Conservation (phyloP, 352 stramenopile species). For the Phytophthora rubi region DNA sequence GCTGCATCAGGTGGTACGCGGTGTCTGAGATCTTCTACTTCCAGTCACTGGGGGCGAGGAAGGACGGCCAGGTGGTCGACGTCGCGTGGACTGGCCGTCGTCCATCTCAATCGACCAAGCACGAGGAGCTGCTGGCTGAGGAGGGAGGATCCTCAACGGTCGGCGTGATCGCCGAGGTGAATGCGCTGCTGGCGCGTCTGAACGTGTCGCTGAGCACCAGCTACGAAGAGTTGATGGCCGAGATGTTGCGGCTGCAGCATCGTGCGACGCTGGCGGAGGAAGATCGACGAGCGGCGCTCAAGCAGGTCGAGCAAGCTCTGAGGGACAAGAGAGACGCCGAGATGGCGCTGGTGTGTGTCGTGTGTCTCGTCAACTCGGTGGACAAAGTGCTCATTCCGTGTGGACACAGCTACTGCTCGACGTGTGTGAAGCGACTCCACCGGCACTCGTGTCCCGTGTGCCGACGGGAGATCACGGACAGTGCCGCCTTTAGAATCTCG, state of each 20-base stretch:
- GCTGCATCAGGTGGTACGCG: conserved; percentile 46
- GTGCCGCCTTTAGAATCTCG: conserved; percentile 48
- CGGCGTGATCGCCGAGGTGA: conserved; percentile 51
- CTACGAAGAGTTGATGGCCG: conserved; percentile 53
- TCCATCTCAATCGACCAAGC: not conserved
- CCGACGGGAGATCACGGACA: conserved; percentile 42
- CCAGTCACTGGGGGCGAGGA: conserved; percentile 23
- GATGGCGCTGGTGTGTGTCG: conserved; percentile 58
- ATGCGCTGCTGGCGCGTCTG: conserved; percentile 48
- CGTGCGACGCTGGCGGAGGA: conserved; percentile 49
- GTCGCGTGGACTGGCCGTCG: not conserved
- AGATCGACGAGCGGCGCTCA: conserved; percentile 37
- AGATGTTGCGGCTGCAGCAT: conserved; percentile 52
- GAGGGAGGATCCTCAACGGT: conserved; percentile 7
- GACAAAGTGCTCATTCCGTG: conserved; percentile 65
- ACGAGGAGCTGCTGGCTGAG: conserved; percentile 5
- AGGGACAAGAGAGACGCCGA: conserved; percentile 57
- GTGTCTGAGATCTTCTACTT: conserved; percentile 64
- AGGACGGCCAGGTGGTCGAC: not conserved
- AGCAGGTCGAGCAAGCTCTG: conserved; percentile 47
- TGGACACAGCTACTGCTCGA: conserved; percentile 64
- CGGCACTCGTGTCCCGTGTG: conserved; percentile 53
- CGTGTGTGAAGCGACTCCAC: conserved; percentile 52
- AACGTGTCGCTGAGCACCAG: conserved; percentile 60
- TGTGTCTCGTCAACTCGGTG: conserved; percentile 61